A percentile compares a stretch with the other conserved stretches of the same genome.
These are phyloP conservation scores for Amphichorda felina DNA, from an alignment of 2,329 filamentous ascomycete genomes.

Conservation along the genomic window DNA sequence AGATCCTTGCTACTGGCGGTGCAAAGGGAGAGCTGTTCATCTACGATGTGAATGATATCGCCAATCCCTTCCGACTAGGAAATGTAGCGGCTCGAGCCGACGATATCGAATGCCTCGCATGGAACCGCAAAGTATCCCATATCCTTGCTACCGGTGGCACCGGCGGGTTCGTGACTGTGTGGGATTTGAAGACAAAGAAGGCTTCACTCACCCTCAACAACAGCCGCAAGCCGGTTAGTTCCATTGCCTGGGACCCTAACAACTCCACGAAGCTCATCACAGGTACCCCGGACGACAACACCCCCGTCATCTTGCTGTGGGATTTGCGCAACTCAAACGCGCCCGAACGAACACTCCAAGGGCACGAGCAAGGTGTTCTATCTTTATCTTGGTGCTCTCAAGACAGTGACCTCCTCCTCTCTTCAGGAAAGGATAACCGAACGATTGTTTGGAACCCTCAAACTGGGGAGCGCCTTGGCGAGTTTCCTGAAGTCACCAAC, in stretches of 20 bases:
- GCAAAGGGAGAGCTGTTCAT: conserved; percentile 94
- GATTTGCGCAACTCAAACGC: conserved; percentile 93
- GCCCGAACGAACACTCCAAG: conserved; percentile 75
- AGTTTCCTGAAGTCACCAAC: conserved; percentile 96
- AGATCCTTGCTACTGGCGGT: conserved; percentile 85
- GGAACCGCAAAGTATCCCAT: conserved; percentile 96
- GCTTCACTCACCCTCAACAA: conserved; percentile 93
- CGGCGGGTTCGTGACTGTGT: conserved; percentile 92
- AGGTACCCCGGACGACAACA: conserved; percentile 78
- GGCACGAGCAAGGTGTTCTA: conserved; percentile 88
- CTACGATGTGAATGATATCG: conserved; percentile 84
- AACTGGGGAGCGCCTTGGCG: conserved; percentile 75
- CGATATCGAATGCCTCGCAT: conserved; percentile 91
- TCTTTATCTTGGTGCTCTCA: conserved; percentile 93
- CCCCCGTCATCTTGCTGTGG: conserved; percentile 85
- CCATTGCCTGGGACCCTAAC: conserved; percentile 94
- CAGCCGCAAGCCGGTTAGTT: conserved; percentile 85
- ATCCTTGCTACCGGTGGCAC: conserved; percentile 90
- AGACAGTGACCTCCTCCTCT: conserved; percentile 79
- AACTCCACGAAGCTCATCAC: conserved; percentile 91
- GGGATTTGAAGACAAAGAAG: conserved; percentile 97
- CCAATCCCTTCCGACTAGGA: conserved; percentile 79
- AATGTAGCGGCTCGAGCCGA: conserved; percentile 81
- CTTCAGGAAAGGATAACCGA: conserved; percentile 91
- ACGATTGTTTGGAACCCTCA: conserved; percentile 95